Percentiles rank a stretch among this genome's conserved stretches.
Conservation (phyloP, 2,329 filamentous ascomycete species). For the Triangularia verruculosa region DNA sequence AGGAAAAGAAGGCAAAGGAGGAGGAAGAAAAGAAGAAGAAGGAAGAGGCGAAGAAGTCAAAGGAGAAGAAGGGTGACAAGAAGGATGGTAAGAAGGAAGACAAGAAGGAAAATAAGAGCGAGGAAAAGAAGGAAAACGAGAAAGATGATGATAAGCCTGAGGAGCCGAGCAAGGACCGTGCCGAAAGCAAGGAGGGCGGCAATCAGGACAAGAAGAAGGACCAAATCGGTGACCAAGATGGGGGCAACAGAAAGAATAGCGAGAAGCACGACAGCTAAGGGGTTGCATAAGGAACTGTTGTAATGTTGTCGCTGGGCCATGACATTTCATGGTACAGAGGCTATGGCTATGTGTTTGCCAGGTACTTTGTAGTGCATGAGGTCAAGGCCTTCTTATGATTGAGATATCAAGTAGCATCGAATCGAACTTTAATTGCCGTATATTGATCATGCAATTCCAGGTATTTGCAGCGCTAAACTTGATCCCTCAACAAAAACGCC, state of each 20-base stretch:
- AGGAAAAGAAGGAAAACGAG: constrained; percentile 6
- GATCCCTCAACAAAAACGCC: neutral
- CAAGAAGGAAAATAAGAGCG: constrained; percentile 13
- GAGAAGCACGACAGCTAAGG: neutral
- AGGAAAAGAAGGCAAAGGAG: constrained; percentile 38
- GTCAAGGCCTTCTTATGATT: no score
- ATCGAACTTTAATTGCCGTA: no score
- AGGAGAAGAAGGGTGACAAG: neutral
- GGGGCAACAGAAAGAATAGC: neutral
- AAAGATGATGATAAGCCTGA: neutral
- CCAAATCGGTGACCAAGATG: neutral
- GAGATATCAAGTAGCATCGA: neutral
- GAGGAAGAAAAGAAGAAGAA: constrained; percentile 35
- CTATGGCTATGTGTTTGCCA: neutral
- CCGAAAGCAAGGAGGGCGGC: constrained; percentile 14
- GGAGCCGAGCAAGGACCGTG: neutral
- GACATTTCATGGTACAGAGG: neutral
- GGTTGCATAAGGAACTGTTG: neutral
- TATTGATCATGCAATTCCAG: no score
- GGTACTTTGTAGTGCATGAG: neutral
- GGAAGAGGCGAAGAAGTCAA: constrained; percentile 27
- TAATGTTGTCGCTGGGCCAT: neutral
- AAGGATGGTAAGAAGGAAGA: constrained; percentile 15
- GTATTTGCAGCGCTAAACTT: neutral
- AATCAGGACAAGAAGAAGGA: constrained; percentile 1